Conservation (phyloP, 140 eudicot species). For the Senecio squalidus region DNA sequence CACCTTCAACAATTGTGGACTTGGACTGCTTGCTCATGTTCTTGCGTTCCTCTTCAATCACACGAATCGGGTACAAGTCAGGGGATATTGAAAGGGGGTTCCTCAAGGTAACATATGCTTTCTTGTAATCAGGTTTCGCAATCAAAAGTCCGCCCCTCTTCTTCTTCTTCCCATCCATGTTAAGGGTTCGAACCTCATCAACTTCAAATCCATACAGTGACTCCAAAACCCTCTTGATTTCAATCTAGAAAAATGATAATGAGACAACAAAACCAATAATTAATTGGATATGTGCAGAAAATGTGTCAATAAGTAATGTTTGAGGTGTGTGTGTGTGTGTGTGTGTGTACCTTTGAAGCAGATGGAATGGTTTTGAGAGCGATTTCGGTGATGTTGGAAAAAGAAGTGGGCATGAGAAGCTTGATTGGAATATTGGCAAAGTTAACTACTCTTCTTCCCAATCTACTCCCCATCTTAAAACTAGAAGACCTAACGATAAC, state of each 20-base stretch:
- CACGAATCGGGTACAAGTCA: conserved; percentile 67
- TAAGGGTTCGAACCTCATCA: conserved; percentile 70
- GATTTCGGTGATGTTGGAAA: conserved; percentile 84
- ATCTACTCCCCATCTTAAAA: conserved; percentile 84
- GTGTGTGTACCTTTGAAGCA: conserved; percentile 73
- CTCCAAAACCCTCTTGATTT: conserved; percentile 84
- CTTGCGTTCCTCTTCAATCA: conserved; percentile 68
- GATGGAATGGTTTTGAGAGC: conserved; percentile 97
- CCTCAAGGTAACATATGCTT: conserved; percentile 74
- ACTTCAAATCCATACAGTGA: conserved; percentile 90
- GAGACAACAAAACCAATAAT: conserved; percentile 23
- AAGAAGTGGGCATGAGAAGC: conserved; percentile 85
- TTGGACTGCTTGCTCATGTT: conserved; percentile 54
- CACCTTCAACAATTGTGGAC: conserved; percentile 63
- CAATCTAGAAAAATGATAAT: conserved; percentile 39
- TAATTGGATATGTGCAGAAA: neutral
- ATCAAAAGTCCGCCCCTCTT: conserved; percentile 72
- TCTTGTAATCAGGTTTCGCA: conserved; percentile 83
- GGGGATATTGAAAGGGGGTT: conserved; percentile 67
- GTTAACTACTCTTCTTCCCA: conserved; percentile 78
- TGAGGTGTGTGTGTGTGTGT: too few relatives aligned
- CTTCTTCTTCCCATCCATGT: conserved; percentile 95
- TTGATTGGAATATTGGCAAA: conserved; percentile 88
- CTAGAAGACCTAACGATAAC: too few relatives aligned
- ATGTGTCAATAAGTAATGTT: neutral